Base-by-base conservation (phyloP, 164 flowering plant species). In the Macadamia integrifolia region DNA sequence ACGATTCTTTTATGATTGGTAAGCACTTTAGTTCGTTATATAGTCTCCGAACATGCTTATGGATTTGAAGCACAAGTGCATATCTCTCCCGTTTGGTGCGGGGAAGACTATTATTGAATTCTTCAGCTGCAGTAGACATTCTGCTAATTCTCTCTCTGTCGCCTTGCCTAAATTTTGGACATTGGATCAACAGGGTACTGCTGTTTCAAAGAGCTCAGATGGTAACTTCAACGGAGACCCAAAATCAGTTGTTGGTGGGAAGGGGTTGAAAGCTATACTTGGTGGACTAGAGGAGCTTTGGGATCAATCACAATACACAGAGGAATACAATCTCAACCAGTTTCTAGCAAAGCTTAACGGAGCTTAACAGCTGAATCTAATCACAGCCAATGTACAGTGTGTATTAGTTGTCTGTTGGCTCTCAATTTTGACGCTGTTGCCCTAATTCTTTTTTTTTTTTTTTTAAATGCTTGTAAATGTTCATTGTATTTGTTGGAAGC, bases 251-350 rank as follows among this genome's bases (percentile, higher is more conserved):
- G 85, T 85, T 35, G 71, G 83, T n/a, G 86, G 87, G 52, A 95
- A 89, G 75, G 97, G 99, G 1, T 68, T 95, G 61, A 95, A 92
- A 76, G 84, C 96, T 48, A 85, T 95, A 48, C 93, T 95, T 56
- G 87, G 90, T 69, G 96, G 92, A 68, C 79, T 95, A 64, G 96
- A 87, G 62, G 98, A 95, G 64, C 94, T 95, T 0, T 95, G 99
- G 99, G 99, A 95, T 77, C 94, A 95, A 64, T 92, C 98, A 12
- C 99, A 92, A 75, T 95, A 92, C 69, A 75, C 93, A 9, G 98
- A 95, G 58, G 99, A 95, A 71, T 95, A 95, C 84, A 84, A 88
- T 74, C 80, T 91, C 56, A 83, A 72, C 80, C 96, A 95, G 70
- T 92, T 90, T 74, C 74, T 95, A 59, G 85, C 91, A 23, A 95